phyloP scores from a whole-genome alignment of 441 rosid species.

The Mallotus repandus region DNA sequence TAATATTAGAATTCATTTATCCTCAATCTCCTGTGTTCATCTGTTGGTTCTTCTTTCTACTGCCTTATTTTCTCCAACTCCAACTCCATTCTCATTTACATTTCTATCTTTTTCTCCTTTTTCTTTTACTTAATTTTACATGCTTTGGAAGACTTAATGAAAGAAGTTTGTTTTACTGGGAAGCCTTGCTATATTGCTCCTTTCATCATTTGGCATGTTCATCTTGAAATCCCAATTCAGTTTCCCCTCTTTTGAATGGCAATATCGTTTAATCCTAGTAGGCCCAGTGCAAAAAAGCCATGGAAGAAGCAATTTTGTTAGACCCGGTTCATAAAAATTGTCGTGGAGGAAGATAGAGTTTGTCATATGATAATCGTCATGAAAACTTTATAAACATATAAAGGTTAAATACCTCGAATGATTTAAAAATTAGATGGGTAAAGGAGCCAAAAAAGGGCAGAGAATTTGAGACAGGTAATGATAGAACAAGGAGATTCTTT shows the following conservation, averaged over 20 bases:
- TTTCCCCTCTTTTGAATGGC: neutral
- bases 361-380: too few species aligned
- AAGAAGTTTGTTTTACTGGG: neutral
- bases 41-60: neutral
- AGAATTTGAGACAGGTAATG: too few species aligned
- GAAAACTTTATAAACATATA: too few species aligned
- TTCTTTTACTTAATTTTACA: too few species aligned
- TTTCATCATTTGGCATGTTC: neutral
- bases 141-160: neutral
- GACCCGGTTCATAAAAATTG: too few species aligned
- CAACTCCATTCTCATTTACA: neutral
- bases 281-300: neutral
- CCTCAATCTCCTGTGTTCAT: neutral
- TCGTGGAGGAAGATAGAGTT: too few species aligned
- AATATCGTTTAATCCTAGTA: neutral
- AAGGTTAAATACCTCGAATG: too few species aligned
- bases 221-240: slow-evolving; percentile 2
- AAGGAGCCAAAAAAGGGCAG: too few species aligned
- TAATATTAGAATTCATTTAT: neutral
- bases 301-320: neutral
- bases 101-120: neutral
- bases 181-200: neutral
- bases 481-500: neutral
- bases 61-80: neutral
- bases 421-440: too few species aligned